Evolutionary conservation across 345 rosid species (phyloP).

Genomic region (Syzygium aqueum): DNA sequence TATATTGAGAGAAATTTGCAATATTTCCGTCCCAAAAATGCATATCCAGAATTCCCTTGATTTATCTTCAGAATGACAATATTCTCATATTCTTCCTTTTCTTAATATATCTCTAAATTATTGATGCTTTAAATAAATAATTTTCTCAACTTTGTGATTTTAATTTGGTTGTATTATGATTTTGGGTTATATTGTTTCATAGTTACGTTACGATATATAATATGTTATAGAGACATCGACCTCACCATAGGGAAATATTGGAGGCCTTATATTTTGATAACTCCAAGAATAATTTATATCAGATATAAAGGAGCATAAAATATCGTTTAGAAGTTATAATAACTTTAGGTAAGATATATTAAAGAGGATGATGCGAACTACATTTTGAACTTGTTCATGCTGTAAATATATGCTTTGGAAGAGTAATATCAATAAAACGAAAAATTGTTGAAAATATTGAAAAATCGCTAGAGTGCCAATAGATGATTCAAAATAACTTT

Average conservation of each 20-base stretch:
- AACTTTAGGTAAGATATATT: neutral
- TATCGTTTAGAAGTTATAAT: neutral
- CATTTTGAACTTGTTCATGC: neutral
- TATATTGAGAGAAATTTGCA: neutral
- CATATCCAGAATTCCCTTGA: neutral
- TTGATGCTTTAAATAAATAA: neutral
- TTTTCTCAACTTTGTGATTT: neutral
- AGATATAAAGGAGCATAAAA: neutral
- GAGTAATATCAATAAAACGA: neutral
- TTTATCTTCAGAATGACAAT: neutral
- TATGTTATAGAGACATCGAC: neutral
- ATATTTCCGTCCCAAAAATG: neutral
- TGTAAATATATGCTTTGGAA: neutral
- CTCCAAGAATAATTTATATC: neutral
- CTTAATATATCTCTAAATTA: neutral
- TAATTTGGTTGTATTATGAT: neutral
- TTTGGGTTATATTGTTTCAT: neutral
- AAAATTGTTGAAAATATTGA: neutral
- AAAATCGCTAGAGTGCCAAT: neutral
- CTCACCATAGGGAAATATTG: neutral
- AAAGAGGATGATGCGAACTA: neutral
- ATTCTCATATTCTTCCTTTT: neutral
- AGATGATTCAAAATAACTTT: neutral
- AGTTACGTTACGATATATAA: neutral
- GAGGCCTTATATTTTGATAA: neutral